Evolutionary conservation across 495 filamentous ascomycete genomes (phyloP).

Genomic region (Neurospora sp.): DNA sequence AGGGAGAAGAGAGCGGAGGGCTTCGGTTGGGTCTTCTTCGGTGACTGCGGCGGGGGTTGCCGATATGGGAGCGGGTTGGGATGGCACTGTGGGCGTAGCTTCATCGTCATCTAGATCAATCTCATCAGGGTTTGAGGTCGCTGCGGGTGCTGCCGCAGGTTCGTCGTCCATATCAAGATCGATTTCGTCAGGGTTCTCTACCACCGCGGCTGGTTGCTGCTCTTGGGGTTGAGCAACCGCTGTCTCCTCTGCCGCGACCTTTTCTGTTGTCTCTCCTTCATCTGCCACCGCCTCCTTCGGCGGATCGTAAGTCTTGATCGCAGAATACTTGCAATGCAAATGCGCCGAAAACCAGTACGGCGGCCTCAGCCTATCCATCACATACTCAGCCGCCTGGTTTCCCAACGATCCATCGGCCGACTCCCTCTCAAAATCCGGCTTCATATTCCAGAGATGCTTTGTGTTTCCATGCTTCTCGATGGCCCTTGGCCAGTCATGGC

Average conservation of each 20-base stretch:
- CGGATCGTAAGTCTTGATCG: constrained; percentile 52
- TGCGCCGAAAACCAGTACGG: constrained; percentile 92
- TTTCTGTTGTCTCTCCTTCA: neutral
- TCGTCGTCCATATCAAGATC: constrained; percentile 12
- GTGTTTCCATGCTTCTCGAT: constrained; percentile 67
- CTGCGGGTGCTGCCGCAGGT: neutral
- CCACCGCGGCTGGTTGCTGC: neutral
- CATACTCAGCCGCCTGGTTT: constrained; percentile 61
- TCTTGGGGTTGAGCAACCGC: neutral
- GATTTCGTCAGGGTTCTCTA: constrained; percentile 7
- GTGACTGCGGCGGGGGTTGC: neutral
- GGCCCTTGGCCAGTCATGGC: constrained; percentile 86
- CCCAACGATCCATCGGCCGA: constrained; percentile 64
- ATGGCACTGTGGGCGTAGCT: too few relatives aligned
- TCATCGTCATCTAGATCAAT: neutral
- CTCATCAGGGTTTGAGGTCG: neutral
- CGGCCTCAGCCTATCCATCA: constrained; percentile 72
- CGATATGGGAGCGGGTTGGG: neutral
- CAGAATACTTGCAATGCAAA: constrained; percentile 76
- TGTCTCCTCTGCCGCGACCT: neutral
- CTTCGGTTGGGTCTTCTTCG: constrained; percentile 36
- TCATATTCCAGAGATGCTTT: constrained; percentile 51
- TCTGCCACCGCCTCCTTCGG: constrained; percentile 2
- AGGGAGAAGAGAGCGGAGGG: constrained; percentile 56
- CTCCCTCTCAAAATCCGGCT: constrained; percentile 64